phyloP scores from a whole-genome alignment of 441 rosid genomes.

The Capsella rubella region DNA sequence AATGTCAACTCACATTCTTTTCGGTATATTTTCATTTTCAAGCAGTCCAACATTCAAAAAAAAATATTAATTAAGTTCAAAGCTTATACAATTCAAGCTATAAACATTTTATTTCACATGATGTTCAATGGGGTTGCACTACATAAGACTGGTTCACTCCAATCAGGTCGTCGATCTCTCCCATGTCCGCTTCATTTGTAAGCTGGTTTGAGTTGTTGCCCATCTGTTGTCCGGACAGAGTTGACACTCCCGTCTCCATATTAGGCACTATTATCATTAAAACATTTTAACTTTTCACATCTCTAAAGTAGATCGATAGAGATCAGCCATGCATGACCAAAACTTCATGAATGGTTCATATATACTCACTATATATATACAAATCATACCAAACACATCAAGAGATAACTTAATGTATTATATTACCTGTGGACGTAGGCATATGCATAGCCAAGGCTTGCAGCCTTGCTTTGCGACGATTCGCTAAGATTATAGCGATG shows the following conservation, averaged over 20 bases:
- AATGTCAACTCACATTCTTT: background rate
- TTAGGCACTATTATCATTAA: conserved; percentile 17
- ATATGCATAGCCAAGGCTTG: background rate
- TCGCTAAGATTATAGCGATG: background rate
- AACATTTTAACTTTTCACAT: background rate
- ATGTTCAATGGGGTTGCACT: conserved; percentile 1
- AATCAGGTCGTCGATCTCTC: conserved; percentile 10
- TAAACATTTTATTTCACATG: background rate
- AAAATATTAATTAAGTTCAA: too few relatives aligned
- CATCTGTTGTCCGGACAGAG: conserved; percentile 7
- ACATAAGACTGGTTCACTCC: conserved; percentile 9
- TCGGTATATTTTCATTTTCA: background rate
- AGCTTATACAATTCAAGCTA: background rate
- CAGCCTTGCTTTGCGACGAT: conserved; percentile 11
- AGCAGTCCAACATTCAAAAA: background rate
- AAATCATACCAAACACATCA: background rate
- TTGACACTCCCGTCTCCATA: conserved; percentile 2
- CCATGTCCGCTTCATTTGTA: conserved; percentile 2
- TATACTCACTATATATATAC: background rate
- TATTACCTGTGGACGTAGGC: conserved; percentile 21
- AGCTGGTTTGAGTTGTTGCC: background rate
- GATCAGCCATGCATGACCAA: background rate
- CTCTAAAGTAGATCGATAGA: background rate
- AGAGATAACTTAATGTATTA: background rate
- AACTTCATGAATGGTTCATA: background rate